These are phyloP conservation scores for Coelastrella sp. DNA, from an alignment of 139 green algal genomes.

Conservation along the genomic window DNA sequence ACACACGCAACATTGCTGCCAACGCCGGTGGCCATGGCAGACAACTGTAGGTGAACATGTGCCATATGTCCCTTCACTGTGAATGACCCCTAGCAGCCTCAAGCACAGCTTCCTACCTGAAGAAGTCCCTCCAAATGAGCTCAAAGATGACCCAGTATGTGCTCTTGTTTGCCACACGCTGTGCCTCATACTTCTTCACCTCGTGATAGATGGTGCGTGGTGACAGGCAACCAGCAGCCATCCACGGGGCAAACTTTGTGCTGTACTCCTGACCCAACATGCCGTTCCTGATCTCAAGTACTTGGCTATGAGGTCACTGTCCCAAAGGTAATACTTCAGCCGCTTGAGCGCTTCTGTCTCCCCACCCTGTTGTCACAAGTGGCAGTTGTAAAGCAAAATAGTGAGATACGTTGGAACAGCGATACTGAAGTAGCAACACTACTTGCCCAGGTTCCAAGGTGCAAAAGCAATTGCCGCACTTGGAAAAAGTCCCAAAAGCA, in stretches of 20 bases:
- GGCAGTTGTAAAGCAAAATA: too few relatives aligned
- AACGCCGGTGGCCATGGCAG: too few relatives aligned
- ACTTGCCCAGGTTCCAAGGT: too few relatives aligned
- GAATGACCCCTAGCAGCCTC: too few relatives aligned
- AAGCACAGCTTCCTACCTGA: conserved; percentile 58
- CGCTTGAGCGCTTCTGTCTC: conserved; percentile 90
- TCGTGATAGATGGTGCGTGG: conserved; percentile 75
- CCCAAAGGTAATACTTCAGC: conserved; percentile 97
- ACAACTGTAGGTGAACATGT: background rate
- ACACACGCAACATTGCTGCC: background rate
- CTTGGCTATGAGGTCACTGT: conserved; percentile 74
- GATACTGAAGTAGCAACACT: too few relatives aligned
- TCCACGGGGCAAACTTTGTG: conserved; percentile 92
- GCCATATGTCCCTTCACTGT: background rate
- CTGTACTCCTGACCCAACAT: conserved; percentile 96
- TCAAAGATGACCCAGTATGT: conserved; percentile 98
- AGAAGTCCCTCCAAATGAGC: conserved; percentile 96
- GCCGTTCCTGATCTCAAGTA: conserved; percentile 93
- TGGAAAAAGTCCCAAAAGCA: too few relatives aligned
- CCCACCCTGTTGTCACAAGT: conserved; percentile 72
- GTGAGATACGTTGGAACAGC: too few relatives aligned
- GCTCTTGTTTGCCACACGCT: conserved; percentile 89
- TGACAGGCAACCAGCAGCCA: conserved; percentile 94
- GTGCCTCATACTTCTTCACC: conserved; percentile 85
- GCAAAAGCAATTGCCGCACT: too few relatives aligned